Evolutionary conservation across 768 basidiomycete species (phyloP).

Genomic region (Boletus tylopilopsis): DNA sequence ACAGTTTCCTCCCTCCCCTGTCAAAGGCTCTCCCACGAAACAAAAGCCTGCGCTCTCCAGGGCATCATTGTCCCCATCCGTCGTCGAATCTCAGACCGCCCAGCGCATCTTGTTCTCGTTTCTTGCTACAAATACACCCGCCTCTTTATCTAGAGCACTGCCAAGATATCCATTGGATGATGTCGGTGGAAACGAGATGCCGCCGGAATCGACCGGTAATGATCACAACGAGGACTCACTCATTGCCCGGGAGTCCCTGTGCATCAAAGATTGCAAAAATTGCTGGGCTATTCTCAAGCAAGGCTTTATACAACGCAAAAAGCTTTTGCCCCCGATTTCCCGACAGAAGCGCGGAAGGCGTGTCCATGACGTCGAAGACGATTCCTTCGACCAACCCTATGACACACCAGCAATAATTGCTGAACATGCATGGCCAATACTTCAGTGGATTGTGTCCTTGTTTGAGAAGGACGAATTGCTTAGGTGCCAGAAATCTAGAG

Average conservation of each 20-base stretch:
- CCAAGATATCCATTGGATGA: slow-evolving; percentile 42
- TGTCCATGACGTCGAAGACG: slow-evolving; percentile 24
- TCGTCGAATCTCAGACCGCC: slow-evolving; percentile 46
- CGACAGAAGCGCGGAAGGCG: slow-evolving; percentile 33
- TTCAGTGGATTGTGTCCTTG: slow-evolving; percentile 64
- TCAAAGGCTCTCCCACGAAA: slow-evolving; percentile 49
- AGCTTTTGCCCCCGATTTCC: slow-evolving; percentile 12
- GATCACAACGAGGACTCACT: slow-evolving; percentile 50
- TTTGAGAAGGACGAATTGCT: slow-evolving; percentile 65
- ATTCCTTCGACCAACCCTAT: slow-evolving; percentile 19
- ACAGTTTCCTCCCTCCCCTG: slow-evolving; percentile 28
- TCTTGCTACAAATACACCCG: slow-evolving; percentile 52
- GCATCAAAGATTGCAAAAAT: slow-evolving; percentile 49
- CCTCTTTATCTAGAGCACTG: slow-evolving; percentile 49
- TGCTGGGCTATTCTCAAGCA: slow-evolving; percentile 62
- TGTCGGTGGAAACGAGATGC: slow-evolving; percentile 2
- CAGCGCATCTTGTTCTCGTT: slow-evolving; percentile 54
- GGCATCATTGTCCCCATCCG: slow-evolving; percentile 41
- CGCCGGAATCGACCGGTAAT: slow-evolving; percentile 11
- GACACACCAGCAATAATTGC: slow-evolving; percentile 41
- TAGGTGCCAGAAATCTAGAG: slow-evolving; percentile 30
- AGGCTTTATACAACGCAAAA: slow-evolving; percentile 45
- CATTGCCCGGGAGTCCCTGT: slow-evolving; percentile 51
- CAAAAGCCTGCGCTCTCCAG: slow-evolving; percentile 37
- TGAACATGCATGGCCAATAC: slow-evolving; percentile 62